These are phyloP conservation scores for Phylloporus arenicola DNA, from an alignment of 768 basidiomycete genomes.

Conservation along the genomic window DNA sequence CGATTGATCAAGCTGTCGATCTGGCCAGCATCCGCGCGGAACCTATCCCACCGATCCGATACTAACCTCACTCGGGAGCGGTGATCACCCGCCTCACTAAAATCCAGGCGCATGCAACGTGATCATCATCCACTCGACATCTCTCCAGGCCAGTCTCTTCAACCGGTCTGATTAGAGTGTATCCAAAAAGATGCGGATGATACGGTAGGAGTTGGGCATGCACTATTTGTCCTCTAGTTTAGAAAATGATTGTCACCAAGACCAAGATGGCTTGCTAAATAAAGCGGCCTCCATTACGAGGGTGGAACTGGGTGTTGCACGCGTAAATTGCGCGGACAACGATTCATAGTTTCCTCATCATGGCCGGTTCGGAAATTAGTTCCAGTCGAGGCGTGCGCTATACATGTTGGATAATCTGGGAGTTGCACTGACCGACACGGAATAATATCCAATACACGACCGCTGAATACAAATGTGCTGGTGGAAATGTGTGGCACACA, in stretches of 20 bases:
- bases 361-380: too few relatives aligned
- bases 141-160: not conserved
- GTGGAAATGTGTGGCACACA: too few relatives aligned
- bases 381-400: too few relatives aligned
- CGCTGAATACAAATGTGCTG: too few relatives aligned
- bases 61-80: slow-evolving; percentile 34
- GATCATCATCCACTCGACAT: not conserved
- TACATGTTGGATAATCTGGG: too few relatives aligned
- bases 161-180: not conserved
- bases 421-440: too few relatives aligned
- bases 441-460: too few relatives aligned
- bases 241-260: not conserved
- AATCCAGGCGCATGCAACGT: slow-evolving; percentile 1
- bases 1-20: slow-evolving; percentile 69
- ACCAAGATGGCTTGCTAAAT: not conserved
- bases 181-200: not conserved
- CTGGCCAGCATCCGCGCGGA: slow-evolving; percentile 79
- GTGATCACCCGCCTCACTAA: not conserved
- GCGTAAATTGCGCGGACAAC: too few relatives aligned
- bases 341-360: too few relatives aligned
- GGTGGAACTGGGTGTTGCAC: too few relatives aligned
- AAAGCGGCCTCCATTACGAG: not conserved
- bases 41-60: slow-evolving; percentile 78
- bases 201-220: not conserved
- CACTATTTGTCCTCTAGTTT: not conserved